Conservation (phyloP, 805 yeast species). For the Candida silvicultrix region DNA sequence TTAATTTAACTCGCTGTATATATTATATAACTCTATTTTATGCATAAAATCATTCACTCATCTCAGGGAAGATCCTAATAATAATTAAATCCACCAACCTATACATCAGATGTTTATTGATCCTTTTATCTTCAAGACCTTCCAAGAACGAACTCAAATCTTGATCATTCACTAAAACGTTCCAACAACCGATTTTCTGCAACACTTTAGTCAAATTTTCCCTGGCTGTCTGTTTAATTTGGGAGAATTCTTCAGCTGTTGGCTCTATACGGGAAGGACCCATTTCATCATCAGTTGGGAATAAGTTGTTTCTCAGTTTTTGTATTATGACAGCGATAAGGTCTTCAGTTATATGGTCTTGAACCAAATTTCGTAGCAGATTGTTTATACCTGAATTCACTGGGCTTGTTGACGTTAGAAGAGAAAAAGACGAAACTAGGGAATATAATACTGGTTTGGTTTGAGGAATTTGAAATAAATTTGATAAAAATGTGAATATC, state of each 20-base stretch:
- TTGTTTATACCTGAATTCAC: slow-evolving; percentile 16
- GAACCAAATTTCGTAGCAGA: slow-evolving; percentile 9
- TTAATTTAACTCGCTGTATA: too few species aligned
- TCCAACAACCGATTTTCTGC: background rate
- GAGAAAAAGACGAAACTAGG: slow-evolving; percentile 17
- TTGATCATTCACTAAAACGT: slow-evolving; percentile 1
- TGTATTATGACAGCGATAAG: slow-evolving; percentile 18
- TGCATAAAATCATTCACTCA: slow-evolving; percentile 11
- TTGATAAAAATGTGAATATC: slow-evolving; percentile 19
- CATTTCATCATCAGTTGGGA: slow-evolving; percentile 44
- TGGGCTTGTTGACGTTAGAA: slow-evolving; percentile 6
- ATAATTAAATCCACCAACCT: slow-evolving; percentile 36
- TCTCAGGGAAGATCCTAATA: slow-evolving; percentile 33
- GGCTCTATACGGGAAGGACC: slow-evolving; percentile 43
- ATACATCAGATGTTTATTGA: slow-evolving; percentile 38
- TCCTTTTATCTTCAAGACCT: slow-evolving; percentile 27
- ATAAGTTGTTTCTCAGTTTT: slow-evolving; percentile 31
- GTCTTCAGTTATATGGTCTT: slow-evolving; percentile 3
- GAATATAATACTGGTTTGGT: slow-evolving; percentile 28
- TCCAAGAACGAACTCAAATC: slow-evolving; percentile 27
- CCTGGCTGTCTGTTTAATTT: slow-evolving; percentile 22
- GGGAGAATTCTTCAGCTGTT: slow-evolving; percentile 29
- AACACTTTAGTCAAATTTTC: slow-evolving; percentile 10
- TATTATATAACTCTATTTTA: too few species aligned
- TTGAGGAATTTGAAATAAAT: slow-evolving; percentile 11